Evolutionary conservation across 1,139 yeast species (phyloP), one percentile per base, ranked within the genome.

Genomic region (Geotrichum bryndzae): DNA sequence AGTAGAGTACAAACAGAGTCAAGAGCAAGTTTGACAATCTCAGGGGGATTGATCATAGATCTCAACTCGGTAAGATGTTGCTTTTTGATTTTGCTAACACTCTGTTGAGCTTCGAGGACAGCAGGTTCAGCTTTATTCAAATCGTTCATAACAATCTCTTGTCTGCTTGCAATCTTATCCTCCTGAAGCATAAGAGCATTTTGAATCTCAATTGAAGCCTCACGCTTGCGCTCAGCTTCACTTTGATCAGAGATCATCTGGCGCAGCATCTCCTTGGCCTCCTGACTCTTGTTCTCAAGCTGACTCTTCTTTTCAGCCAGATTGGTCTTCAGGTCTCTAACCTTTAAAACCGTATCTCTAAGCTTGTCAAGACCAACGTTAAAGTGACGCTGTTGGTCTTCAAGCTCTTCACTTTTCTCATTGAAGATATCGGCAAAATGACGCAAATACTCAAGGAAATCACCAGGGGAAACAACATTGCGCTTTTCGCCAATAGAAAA

Each of bases 11-110:
- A 91, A 0, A 94, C 97, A 1, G 96, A 87, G 68, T 94, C 98
- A 78, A 94, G 77, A 0, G 96, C 86, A 72, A 88, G 74, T 69
- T 90, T 90, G 2, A 94, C 95, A 0, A 95, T 87, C 11, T 85
- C 87, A 0, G 99, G 99, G 0, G 99, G 99, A 65, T 90, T 90
- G 3, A 84, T 75, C 96, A 94, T 88, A 48, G 97, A 87, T 69
- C 97, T 78, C 51, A 94, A 78, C 73, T 94, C 99, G 0, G 96
- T 89, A 54, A 94, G 79, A 69, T 94, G 97, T 66, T 90, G 96
- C 72, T 92, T 94, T 73, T 91, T 91, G 66, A 94, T 94, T 69
- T 90, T 88, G 67, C 89, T 88, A 18, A 94, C 98, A 31, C 96
- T 96, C 64, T 82, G 77, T 69, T 87, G 90, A 0, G 98, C 98